phyloP scores from a whole-genome alignment of 116 monocot species.

The Phalaenopsis hybrid region DNA sequence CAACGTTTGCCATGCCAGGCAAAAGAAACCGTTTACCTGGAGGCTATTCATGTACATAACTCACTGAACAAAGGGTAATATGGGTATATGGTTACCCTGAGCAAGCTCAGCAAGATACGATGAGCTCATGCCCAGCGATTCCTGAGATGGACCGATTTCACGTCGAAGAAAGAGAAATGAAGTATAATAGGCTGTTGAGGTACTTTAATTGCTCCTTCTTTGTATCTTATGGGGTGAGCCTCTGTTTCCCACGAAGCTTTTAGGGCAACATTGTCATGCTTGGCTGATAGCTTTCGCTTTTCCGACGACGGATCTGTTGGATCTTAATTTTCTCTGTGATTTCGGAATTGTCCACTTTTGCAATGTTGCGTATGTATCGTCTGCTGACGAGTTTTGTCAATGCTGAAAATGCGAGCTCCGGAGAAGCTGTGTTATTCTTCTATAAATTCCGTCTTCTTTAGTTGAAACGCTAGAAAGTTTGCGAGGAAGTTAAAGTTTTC shows the following conservation, averaged over 20 bases:
- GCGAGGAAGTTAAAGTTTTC: not conserved
- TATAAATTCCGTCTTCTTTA: not conserved
- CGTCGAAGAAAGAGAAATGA: too few relatives aligned
- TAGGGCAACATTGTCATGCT: not conserved
- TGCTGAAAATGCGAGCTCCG: constrained; percentile 8
- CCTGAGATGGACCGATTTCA: too few relatives aligned
- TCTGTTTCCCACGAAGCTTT: not conserved
- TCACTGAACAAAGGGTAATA: not conserved
- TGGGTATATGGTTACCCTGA: not conserved
- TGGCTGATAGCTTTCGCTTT: not conserved
- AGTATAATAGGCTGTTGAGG: too few relatives aligned
- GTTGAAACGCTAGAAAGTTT: not conserved
- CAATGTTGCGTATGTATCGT: not conserved
- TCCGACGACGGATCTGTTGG: not conserved
- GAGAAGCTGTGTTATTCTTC: not conserved
- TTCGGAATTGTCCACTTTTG: not conserved
- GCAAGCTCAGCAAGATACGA: too few relatives aligned
- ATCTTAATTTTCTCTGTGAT: not conserved
- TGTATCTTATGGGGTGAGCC: not conserved
- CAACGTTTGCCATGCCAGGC: not conserved
- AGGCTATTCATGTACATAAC: not conserved
- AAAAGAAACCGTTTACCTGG: not conserved
- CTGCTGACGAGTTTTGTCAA: not conserved
- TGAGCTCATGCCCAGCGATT: too few relatives aligned
- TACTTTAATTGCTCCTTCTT: too few relatives aligned